Percentiles rank a stretch among this genome's conserved stretches.
phyloP scores from a whole-genome alignment of 1,284 basidiomycete species.

The Sphaerobolus stellatus region DNA sequence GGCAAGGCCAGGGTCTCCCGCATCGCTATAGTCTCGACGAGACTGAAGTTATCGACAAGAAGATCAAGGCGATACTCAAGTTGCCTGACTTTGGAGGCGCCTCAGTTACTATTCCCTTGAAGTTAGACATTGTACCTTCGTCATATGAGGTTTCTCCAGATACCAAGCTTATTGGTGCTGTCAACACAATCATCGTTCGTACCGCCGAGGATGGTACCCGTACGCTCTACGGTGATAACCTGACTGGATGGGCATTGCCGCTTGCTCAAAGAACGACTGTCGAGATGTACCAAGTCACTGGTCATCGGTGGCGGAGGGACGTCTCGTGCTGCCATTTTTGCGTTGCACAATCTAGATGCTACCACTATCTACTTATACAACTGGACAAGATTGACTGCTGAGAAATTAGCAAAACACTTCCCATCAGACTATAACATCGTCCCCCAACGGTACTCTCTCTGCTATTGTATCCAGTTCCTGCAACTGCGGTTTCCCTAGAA shows the following conservation, averaged over 20 bases:
- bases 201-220: constrained; percentile 43
- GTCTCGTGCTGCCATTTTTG: constrained; percentile 88
- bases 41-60: constrained; percentile 64
- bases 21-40: constrained; percentile 81
- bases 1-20: constrained; percentile 92
- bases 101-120: constrained; percentile 93
- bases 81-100: constrained; percentile 88
- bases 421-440: constrained; percentile 57
- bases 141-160: constrained; percentile 77
- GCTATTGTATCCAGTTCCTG: constrained; percentile 84
- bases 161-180: constrained; percentile 83
- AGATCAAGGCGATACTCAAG: constrained; percentile 62
- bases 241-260: constrained; percentile 85
- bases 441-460: constrained; percentile 56
- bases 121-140: constrained; percentile 81
- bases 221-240: constrained; percentile 83
- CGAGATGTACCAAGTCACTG: constrained; percentile 58
- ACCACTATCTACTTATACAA: constrained; percentile 82
- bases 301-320: constrained; percentile 94
- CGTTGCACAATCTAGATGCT: constrained; percentile 70
- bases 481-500: constrained; percentile 57
- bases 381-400: constrained; percentile 73
- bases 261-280: constrained; percentile 49
- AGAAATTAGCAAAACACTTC: constrained; percentile 67
- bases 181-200: constrained; percentile 83